Evolutionary conservation across 495 filamentous ascomycete genomes (phyloP), one percentile per base, ranked within the genome.

Genomic region (Neurospora sp.): DNA sequence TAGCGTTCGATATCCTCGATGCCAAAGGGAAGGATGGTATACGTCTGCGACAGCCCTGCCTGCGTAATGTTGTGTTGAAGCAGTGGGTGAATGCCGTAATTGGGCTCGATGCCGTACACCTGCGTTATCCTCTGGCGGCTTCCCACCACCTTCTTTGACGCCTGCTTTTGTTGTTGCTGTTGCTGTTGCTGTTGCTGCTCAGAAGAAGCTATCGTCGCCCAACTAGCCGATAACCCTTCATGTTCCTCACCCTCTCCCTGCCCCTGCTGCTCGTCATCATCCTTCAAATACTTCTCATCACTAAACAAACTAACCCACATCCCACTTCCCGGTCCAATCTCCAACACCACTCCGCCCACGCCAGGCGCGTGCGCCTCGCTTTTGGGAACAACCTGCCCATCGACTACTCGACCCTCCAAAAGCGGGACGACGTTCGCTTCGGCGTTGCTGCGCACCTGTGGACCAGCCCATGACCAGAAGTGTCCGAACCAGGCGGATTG

Each of bases 71-170:
- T 84, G 0, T 73, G 72, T 4, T 82, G 82, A 39, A 94, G 81
- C 15, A 75, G 76, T 2, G 66, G 73, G 78, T 93, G 91, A 0
- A 91, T 84, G 0, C 80, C 80, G 0, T 42, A 4, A 77, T 91
- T 92, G 3, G 91, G 91, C 81, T 93, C 91, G 1, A 92, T 83
- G 75, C 91, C 91, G 79, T 88, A 91, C 62, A 93, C 85, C 71
- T 86, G 84, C 39, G 81, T 88, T 71, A 92, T 75, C 15, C 54
- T 15, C 15, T 66, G 54, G 54, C 54, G 54, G 28, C 24, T 34
- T 19, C 54, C 54, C 0, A 66, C 24, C 6, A 28, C 54, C 5
- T 8, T 66, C 15, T 31, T 66, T 34, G 54, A 19, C 15, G 28
- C 10, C 21, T 62, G 11, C 13, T 62, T 62, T 62, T 62, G 54